These are phyloP conservation scores for Maudiozyma serrabonitensis DNA, from an alignment of 805 yeast species.

Conservation along the genomic window DNA sequence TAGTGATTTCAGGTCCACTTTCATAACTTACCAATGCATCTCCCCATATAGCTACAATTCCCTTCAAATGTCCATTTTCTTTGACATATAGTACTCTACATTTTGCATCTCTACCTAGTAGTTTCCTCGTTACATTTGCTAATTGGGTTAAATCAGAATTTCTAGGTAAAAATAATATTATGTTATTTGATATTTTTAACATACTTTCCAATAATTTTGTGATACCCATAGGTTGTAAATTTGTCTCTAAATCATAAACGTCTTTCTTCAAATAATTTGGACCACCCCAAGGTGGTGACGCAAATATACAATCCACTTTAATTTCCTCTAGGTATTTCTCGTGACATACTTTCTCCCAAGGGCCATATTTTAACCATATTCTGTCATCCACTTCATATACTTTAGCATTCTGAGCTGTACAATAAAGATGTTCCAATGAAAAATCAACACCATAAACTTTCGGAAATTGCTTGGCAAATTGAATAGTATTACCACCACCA, in stretches of 20 bases:
- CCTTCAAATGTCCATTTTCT: slow-evolving; percentile 38
- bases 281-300: slow-evolving; percentile 92
- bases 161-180: slow-evolving; percentile 56
- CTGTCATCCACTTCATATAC: slow-evolving; percentile 49
- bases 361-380: slow-evolving; percentile 40
- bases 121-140: slow-evolving; percentile 34
- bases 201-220: slow-evolving; percentile 37
- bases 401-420: slow-evolving; percentile 55
- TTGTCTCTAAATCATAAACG: slow-evolving; percentile 37
- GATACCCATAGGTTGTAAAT: slow-evolving; percentile 40
- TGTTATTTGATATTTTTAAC: slow-evolving; percentile 34
- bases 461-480: slow-evolving; percentile 52
- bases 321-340: slow-evolving; percentile 13
- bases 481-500: slow-evolving; percentile 81
- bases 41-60: slow-evolving; percentile 56
- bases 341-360: slow-evolving; percentile 31
- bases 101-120: slow-evolving; percentile 36
- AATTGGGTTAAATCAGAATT: slow-evolving; percentile 48
- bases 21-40: slow-evolving; percentile 29
- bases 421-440: slow-evolving; percentile 49
- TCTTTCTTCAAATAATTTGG: slow-evolving; percentile 41
- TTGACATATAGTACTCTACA: slow-evolving; percentile 40
- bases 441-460: slow-evolving; percentile 54
- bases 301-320: slow-evolving; percentile 38
- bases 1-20: background rate